Percentiles rank a stretch among this genome's conserved stretches.
Evolutionary conservation across 2,329 filamentous ascomycete species (phyloP).

Genomic region (Fusarium vanettenii): DNA sequence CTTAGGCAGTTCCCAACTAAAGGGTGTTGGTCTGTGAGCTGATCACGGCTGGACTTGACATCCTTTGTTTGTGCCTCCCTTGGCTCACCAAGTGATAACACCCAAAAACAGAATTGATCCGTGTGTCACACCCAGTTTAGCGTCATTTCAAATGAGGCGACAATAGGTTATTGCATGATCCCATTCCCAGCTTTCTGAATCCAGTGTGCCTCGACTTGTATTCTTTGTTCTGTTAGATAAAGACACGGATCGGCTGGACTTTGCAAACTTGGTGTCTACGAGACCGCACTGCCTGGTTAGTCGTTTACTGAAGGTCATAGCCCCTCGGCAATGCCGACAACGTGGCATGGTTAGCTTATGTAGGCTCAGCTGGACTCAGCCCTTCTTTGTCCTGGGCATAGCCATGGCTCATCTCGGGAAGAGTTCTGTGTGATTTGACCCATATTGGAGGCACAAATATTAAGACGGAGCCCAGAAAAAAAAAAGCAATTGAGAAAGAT

Average conservation of each 20-base stretch:
- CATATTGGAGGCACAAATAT: not conserved
- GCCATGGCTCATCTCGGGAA: not conserved
- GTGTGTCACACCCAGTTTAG: not conserved
- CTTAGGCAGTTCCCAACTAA: not conserved
- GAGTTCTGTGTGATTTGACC: not conserved
- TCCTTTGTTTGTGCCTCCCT: not conserved
- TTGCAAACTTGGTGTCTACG: not conserved
- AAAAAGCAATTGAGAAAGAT: not conserved
- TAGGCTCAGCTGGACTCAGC: not conserved
- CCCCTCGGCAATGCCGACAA: not conserved
- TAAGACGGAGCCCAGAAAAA: not conserved
- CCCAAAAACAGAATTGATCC: not conserved
- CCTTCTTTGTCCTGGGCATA: not conserved
- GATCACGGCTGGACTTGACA: not conserved
- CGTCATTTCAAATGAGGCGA: not conserved
- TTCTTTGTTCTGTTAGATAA: not conserved
- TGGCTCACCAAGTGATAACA: not conserved
- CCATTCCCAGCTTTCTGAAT: not conserved
- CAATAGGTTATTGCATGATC: not conserved
- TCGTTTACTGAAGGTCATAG: not conserved
- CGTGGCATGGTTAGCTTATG: not conserved
- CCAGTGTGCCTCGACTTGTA: not conserved
- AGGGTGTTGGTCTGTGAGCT: not conserved
- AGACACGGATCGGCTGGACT: not conserved
- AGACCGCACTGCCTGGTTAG: not conserved